These are phyloP conservation scores for Aspergillus ochraceoroseus DNA, from an alignment of 2,329 filamentous ascomycete species.

Conservation along the genomic window DNA sequence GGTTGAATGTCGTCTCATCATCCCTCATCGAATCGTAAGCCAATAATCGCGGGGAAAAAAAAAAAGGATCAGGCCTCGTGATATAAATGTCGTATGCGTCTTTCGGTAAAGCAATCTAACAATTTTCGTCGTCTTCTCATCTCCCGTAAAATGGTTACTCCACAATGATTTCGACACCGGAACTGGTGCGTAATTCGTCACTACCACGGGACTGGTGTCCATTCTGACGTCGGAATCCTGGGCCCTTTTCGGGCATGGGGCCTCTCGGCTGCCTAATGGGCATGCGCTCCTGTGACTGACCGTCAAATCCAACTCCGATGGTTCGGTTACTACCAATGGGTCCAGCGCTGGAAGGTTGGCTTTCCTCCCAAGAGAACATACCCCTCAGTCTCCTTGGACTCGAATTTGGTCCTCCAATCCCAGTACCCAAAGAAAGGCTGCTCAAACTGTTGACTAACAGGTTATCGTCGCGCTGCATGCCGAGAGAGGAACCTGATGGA, in stretches of 20 bases:
- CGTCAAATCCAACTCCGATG: slow-evolving; percentile 56
- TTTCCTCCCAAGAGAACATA: slow-evolving; percentile 58
- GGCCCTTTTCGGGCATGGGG: slow-evolving; percentile 56
- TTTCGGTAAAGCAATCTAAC: slow-evolving; percentile 40
- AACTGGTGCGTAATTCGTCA: slow-evolving; percentile 59
- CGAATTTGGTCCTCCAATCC: slow-evolving; percentile 42
- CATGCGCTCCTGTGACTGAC: slow-evolving; percentile 51
- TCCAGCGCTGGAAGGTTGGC: slow-evolving; percentile 47
- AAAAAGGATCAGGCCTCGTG: slow-evolving; percentile 33
- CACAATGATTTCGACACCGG: slow-evolving; percentile 59
- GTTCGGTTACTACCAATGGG: slow-evolving; percentile 62
- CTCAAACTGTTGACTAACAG: slow-evolving; percentile 60
- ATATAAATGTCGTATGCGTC: slow-evolving; percentile 42
- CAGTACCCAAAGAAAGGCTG: slow-evolving; percentile 55
- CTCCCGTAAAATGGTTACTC: slow-evolving; percentile 47
- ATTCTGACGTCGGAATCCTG: slow-evolving; percentile 57
- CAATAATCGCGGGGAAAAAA: slow-evolving; percentile 36
- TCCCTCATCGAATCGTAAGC: slow-evolving; percentile 48
- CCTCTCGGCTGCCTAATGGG: slow-evolving; percentile 60
- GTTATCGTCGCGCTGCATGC: slow-evolving; percentile 52
- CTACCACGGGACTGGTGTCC: slow-evolving; percentile 59
- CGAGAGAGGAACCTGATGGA: slow-evolving; percentile 46
- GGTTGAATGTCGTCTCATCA: slow-evolving; percentile 44
- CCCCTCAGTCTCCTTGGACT: slow-evolving; percentile 57
- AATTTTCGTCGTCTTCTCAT: slow-evolving; percentile 34